Base-by-base conservation (phyloP, 257 asterid genomes). In the Primulina eburnea region DNA sequence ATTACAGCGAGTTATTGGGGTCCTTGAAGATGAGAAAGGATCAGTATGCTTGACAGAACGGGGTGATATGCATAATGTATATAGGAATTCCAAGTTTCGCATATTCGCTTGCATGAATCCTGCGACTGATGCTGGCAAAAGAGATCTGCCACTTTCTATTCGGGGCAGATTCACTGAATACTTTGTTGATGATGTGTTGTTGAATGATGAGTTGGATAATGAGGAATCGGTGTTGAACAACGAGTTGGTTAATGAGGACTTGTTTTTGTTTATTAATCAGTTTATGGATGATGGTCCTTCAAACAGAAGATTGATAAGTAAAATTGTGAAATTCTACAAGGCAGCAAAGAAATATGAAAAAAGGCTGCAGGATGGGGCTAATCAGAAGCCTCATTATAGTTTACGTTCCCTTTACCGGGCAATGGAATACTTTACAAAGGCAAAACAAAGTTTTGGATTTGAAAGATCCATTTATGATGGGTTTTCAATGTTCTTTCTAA, bases 101-200 rank as follows among this genome's bases (percentile, higher is more conserved):
- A 75, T 93, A 71, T 93, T 93, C 78, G 96, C 97, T 60, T 93
- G 99, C 83, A 93, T 93, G 99, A 93, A 93, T 81, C 99, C 99
- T 53, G 97, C 99, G 7, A 93, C 94, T 73, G 99, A 93, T 86
- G 94, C 99, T 75, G 99, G 99, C 50, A 93, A 93, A 84, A 89
- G 92, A 79, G 96, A 93, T 79, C 78, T 93, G 82, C 86, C 95
- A 16, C 53, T 75, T 70, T 82, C 96, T 63, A 62, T 90, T 33
- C 86, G 97, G 83, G 76, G 96, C 84, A 87, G 96, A 75, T 93
- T 93, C 76, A 84, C 99, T 1, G 99, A 93, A 73, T 93, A 80
- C 78, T 90, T 83, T 83, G 96, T 93, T 58, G 99, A 93, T 69
- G 99, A 90, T 77, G 82, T 86, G 72, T 74, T 38, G 12, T 38